Base-by-base conservation (phyloP, 2,329 filamentous ascomycete species). In the Colletotrichum sp. region DNA sequence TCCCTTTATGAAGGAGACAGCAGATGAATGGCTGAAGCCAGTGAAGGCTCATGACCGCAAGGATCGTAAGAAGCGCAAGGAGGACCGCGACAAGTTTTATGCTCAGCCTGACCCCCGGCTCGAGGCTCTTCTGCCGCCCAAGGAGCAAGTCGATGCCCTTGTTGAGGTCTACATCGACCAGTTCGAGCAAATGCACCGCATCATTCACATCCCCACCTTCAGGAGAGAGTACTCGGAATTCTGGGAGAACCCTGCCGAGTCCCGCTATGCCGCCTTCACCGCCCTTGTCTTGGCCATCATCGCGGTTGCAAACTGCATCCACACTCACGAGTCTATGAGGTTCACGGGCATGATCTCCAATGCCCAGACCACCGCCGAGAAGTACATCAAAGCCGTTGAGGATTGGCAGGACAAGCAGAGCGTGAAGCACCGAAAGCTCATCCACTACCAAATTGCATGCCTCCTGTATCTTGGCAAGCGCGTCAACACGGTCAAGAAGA, bases 401-500 rank as follows among this genome's bases (percentile, higher is more conserved):
- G 83, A 84, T 36, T 92, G 91, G 90, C 85, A 88, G 39, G 81
- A 84, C 30, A 84, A 84, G 44, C 91, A 92, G 83, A 92, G 91
- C 81, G 89, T 92, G 81, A 92, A 92, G 82, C 90, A 92, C 78
- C 88, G 91, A 63, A 87, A 88, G 60, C 86, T 92, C 28, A 89
- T 92, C 16, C 90, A 92, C 81, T 92, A 91, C 80, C 91, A 92
- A 81, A 88, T 92, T 18, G 86, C 88, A 15, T 92, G 91, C 78
- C 84, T 93, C 36, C 80, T 91, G n/a, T 92, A 92, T 78, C 87
- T 92, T 3, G 90, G 89, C 59, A 92, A 92, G 85, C 86, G 90
- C 34, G 89, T 92, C 78, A 93, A 93, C 82, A 90, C 89, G 3
- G 88, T 92, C 78, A 92, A 92, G 85, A 92, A 92, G 87, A 92